Percentiles rank a stretch among this genome's conserved stretches.
These are phyloP conservation scores for Fusarium xylarioides DNA, from an alignment of 2,329 filamentous ascomycete species.

Conservation along the genomic window DNA sequence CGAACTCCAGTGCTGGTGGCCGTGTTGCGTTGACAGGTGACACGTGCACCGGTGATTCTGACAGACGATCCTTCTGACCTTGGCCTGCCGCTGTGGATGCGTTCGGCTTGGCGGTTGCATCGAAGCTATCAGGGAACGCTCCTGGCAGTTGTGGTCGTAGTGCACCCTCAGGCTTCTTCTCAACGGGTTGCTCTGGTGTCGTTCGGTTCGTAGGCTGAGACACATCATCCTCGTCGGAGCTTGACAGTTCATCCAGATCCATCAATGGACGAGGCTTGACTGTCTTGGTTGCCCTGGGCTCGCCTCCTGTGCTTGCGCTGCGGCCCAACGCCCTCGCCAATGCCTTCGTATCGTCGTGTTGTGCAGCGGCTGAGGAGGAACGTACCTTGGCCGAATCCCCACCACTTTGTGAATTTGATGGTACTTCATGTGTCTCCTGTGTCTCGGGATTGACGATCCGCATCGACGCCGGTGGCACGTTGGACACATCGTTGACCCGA, in stretches of 20 bases:
- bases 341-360: conserved; percentile 50
- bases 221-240: conserved; percentile 57
- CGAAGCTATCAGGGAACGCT: conserved; percentile 54
- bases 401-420: conserved; percentile 45
- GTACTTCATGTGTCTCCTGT: conserved; percentile 52
- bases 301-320: conserved; percentile 50
- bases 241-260: conserved; percentile 77
- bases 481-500: conserved; percentile 62
- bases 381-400: conserved; percentile 45
- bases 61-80: conserved; percentile 57
- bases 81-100: conserved; percentile 45
- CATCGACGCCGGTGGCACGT: conserved; percentile 65
- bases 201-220: conserved; percentile 36
- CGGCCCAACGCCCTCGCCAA: conserved; percentile 37
- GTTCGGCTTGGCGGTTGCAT: conserved; percentile 45
- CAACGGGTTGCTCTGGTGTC: conserved; percentile 23
- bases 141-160: conserved; percentile 51
- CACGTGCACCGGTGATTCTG: conserved; percentile 75
- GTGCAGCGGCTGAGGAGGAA: conserved; percentile 47
- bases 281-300: conserved; percentile 62
- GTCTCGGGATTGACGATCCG: conserved; percentile 66
- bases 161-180: conserved; percentile 34
- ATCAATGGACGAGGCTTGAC: conserved; percentile 65
- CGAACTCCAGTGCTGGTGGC: conserved; percentile 73
- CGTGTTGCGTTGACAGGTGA: conserved; percentile 53